Evolutionary conservation across 2,329 filamentous ascomycete species (phyloP), one percentile per base, ranked within the genome.

Genomic region (Paracamarosporium sp.): DNA sequence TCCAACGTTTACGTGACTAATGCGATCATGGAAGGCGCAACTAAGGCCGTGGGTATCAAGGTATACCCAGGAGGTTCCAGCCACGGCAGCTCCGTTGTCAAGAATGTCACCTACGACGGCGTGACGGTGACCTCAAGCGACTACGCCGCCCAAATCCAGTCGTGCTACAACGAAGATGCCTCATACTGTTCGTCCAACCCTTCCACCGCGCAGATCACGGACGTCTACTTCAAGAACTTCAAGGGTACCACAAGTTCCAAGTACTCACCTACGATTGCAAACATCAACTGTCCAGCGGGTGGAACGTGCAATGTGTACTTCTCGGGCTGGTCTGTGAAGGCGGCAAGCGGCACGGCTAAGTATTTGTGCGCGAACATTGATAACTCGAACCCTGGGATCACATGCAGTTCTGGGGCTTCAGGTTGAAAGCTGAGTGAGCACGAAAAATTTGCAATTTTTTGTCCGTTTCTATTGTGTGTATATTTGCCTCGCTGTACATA

Each of bases 41-140:
- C 75, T 28, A 82, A 82, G 57, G 80, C 80, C 1, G 78, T 72
- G 0, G 80, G 81, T 0, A 82, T 83, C 62, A 83, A 82, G 63
- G 69, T 78, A 2, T 82, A 82, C 56, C 78, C 79, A 0, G 71
- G 69, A 13, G 78, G 79, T 4, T 31, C 38, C 7, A 17, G 5
- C 9, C 45, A 55, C 24, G 53, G 53, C 8, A 47, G 30, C 8
- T 30, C 41, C 27, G 31, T 48, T 11, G 52, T 54, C 5, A 46
- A 36, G 30, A 60, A 60, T 38, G 53, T 60, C 0, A 60, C 57
- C 1, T 60, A 27, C n/a, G 53, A 51, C 24, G 48, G 44, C n/a
- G 43, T 60, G 3, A 52, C 54, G 2, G 53, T 60, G 5, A 7
- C 40, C 1, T 46, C 46, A 13, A 50, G 48, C 24, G 53, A 60